A percentile compares a stretch with the other conserved stretches of the same genome.
Evolutionary conservation across 768 basidiomycete species (phyloP).

Genomic region (Termitomyces sp.): DNA sequence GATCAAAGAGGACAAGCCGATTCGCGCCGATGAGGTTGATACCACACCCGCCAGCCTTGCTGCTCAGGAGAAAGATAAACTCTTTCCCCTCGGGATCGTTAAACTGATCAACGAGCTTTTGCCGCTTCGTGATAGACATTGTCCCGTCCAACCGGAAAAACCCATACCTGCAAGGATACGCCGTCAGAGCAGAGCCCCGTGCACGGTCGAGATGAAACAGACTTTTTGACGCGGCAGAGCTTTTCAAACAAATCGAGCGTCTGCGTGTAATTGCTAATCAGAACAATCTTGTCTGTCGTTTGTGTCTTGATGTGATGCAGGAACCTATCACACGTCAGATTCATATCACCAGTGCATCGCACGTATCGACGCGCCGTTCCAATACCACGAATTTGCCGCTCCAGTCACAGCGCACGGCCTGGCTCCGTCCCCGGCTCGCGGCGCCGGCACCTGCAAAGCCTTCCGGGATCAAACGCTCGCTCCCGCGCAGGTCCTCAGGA

Average conservation of each 20-base stretch:
- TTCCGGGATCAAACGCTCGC: conserved; percentile 74
- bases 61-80: conserved; percentile 90
- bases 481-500: conserved; percentile 79
- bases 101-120: conserved; percentile 95
- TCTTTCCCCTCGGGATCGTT: conserved; percentile 92
- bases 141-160: conserved; percentile 93
- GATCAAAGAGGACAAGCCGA: conserved; percentile 92
- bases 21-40: conserved; percentile 98
- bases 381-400: conserved; percentile 90
- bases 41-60: conserved; percentile 94
- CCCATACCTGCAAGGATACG: conserved; percentile 57
- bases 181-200: neutral
- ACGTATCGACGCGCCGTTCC: conserved; percentile 55
- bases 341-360: neutral
- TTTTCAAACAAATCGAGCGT: conserved; percentile 93
- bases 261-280: conserved; percentile 96
- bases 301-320: conserved; percentile 74
- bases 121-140: conserved; percentile 87
- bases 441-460: conserved; percentile 63
- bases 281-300: conserved; percentile 91
- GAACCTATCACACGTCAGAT: conserved; percentile 47
- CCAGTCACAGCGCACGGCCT: conserved; percentile 71
- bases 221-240: conserved; percentile 83
- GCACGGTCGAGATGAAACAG: conserved; percentile 12
- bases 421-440: conserved; percentile 35